Percentiles rank a stretch among this genome's conserved stretches.
phyloP scores from a whole-genome alignment of 441 rosid genomes.

The Corymbia calophylla region DNA sequence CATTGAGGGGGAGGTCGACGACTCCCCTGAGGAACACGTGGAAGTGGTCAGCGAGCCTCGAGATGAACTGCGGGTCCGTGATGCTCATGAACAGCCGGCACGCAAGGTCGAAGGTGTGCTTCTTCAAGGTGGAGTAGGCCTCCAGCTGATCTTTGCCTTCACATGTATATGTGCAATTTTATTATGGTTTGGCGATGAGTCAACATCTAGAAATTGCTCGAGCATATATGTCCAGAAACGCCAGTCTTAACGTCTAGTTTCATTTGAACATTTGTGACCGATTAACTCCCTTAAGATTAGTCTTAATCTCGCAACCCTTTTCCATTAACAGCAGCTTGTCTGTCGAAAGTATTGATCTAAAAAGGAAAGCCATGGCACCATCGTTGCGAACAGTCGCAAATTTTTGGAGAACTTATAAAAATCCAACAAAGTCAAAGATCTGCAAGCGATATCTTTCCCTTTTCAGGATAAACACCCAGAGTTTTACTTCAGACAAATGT shows the following conservation, averaged over 20 bases:
- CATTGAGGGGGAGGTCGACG: too few relatives aligned
- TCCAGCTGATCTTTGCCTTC: slow-evolving; percentile 6
- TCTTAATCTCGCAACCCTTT: not conserved
- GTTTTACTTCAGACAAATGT: too few relatives aligned
- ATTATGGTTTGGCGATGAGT: too few relatives aligned
- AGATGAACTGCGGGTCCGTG: not conserved
- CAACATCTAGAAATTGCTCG: not conserved
- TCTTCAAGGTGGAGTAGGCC: not conserved
- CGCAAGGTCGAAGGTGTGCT: not conserved
- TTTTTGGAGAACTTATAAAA: too few relatives aligned
- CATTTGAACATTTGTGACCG: not conserved
- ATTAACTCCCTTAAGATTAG: not conserved
- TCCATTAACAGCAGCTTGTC: too few relatives aligned
- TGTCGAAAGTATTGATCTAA: too few relatives aligned
- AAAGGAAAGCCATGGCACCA: too few relatives aligned
- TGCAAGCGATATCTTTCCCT: too few relatives aligned
- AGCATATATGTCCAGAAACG: not conserved
- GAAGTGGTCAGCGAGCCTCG: slow-evolving; percentile 4
- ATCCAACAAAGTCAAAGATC: too few relatives aligned
- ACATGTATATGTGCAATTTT: not conserved
- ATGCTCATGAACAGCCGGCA: slow-evolving; percentile 2
- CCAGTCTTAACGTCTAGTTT: not conserved
- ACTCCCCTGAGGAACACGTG: slow-evolving; percentile 1
- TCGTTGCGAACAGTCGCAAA: too few relatives aligned
- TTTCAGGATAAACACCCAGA: too few relatives aligned